Evolutionary conservation across 352 stramenopile genomes (phyloP).

Genomic region (Pythium grandisporangium): DNA sequence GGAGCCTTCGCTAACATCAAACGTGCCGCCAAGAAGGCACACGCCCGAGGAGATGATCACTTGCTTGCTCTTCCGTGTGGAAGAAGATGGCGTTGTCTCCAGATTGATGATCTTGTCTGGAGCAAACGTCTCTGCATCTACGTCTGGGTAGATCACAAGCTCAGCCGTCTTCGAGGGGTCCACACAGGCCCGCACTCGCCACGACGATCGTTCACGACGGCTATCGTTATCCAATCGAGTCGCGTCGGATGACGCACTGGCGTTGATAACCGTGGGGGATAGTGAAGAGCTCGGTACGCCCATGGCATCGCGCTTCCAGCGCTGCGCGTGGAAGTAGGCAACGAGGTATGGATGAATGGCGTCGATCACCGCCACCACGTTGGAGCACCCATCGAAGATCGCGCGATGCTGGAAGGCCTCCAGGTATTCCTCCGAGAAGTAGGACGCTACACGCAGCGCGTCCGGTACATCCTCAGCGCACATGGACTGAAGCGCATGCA

Average conservation of each 20-base stretch:
- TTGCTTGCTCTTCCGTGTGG: constrained; percentile 10
- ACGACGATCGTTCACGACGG: constrained; percentile 17
- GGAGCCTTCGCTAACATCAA: constrained; percentile 62
- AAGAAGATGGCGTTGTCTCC: constrained; percentile 6
- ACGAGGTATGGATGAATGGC: constrained; percentile 46
- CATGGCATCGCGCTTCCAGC: constrained; percentile 17
- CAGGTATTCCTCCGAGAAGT: constrained; percentile 33
- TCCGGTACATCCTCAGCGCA: constrained; percentile 28
- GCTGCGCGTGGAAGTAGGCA: constrained; percentile 25
- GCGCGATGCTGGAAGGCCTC: constrained; percentile 34
- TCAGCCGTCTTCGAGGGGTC: constrained; percentile 34
- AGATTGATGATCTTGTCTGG: constrained; percentile 58
- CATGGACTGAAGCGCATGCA: too few species aligned
- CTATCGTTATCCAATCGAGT: constrained; percentile 25
- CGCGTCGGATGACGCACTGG: constrained; percentile 15
- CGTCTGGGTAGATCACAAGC: constrained; percentile 42
- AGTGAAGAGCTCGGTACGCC: too few species aligned
- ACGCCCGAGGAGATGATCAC: constrained; percentile 39
- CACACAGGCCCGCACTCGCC: constrained; percentile 28
- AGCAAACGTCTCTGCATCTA: constrained; percentile 32
- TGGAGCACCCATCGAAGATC: constrained; percentile 43
- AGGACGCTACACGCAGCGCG: constrained; percentile 31
- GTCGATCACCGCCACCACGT: constrained; percentile 54
- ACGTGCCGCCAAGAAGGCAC: constrained; percentile 42
- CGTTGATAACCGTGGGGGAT: too few species aligned